Base-by-base conservation (phyloP, 2,329 filamentous ascomycete genomes). In the Colletotrichum sp. region DNA sequence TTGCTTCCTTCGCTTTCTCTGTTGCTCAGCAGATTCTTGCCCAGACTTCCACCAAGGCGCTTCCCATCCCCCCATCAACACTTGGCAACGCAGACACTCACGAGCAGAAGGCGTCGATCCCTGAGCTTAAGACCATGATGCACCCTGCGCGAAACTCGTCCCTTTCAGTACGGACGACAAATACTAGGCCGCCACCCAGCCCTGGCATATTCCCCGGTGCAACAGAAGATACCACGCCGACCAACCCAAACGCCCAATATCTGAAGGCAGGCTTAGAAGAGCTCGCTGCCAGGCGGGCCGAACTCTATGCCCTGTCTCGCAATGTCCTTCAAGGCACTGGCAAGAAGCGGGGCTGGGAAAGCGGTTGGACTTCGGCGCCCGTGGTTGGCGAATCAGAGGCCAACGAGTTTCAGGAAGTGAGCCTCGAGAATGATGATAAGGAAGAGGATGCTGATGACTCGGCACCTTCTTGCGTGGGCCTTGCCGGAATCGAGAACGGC, bases 281-380 rank as follows among this genome's bases (percentile, higher is more conserved):
- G 70, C 87, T 98, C 28, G 95, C 96, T 43, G 94, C 95, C 60
- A 92, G 93, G 76, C 91, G 96, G 80, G 96, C 95, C 8, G 95
- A 98, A 80, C 88, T 98, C 4, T 94, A 95, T 76, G 87, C 95
- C 71, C 86, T 98, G 55, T 96, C 95, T 10, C 90, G 96, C 71
- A 95, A 94, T 77, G 91, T 97, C 7, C 87, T 98, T 1, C 93
- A 96, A 79, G 90, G 93, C 65, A 85, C 95, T 62, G 96, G 95
- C 3, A 92, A 91, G 80, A 91, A 91, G 74, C 88, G 91, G 26
- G 92, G 91, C 5, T 98, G 96, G 96, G 91, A 88, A 67, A 91
- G 95, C 77, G 95, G 94, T 1, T 97, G 95, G 95, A 87, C 88
- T 32, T 87, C 91, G 71, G 89, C 93, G 9, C 88, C 89, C 0